These are phyloP conservation scores for Lentinula detonsa DNA, from an alignment of 768 basidiomycete species.

Conservation along the genomic window DNA sequence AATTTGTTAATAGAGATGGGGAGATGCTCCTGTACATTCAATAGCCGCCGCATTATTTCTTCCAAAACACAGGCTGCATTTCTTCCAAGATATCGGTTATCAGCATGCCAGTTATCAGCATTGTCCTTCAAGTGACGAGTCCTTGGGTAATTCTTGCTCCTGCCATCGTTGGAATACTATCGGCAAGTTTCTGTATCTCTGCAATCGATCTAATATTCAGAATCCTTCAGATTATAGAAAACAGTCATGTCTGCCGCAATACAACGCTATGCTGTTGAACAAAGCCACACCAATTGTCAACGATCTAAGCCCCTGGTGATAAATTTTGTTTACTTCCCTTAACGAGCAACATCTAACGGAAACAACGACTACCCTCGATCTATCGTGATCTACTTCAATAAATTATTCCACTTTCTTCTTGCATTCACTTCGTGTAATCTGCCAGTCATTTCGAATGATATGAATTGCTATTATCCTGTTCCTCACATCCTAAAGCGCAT, in stretches of 20 bases:
- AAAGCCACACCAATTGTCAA: neutral
- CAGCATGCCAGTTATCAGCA: conserved; percentile 59
- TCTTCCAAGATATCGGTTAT: conserved; percentile 65
- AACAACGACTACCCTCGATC: neutral
- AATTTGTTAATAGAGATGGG: conserved; percentile 14
- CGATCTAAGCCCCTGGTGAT: neutral
- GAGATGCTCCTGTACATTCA: conserved; percentile 53
- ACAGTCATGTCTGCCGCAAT: neutral
- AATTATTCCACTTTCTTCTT: neutral
- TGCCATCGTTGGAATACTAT: neutral
- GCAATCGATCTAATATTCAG: neutral
- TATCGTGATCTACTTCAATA: neutral
- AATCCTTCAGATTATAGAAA: neutral
- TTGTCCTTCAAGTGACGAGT: conserved; percentile 26
- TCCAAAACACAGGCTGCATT: conserved; percentile 51
- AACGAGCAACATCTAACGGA: neutral
- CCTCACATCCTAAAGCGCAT: no score
- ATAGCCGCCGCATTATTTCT: conserved; percentile 49
- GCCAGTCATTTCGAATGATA: neutral
- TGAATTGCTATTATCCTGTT: no score
- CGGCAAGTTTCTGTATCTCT: neutral
- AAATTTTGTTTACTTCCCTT: neutral
- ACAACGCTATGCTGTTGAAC: neutral
- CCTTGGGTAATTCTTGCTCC: neutral
- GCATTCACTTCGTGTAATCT: neutral